These are phyloP conservation scores for Pterocarpus macrocarpus DNA, from an alignment of 306 rosid species.

Conservation along the genomic window DNA sequence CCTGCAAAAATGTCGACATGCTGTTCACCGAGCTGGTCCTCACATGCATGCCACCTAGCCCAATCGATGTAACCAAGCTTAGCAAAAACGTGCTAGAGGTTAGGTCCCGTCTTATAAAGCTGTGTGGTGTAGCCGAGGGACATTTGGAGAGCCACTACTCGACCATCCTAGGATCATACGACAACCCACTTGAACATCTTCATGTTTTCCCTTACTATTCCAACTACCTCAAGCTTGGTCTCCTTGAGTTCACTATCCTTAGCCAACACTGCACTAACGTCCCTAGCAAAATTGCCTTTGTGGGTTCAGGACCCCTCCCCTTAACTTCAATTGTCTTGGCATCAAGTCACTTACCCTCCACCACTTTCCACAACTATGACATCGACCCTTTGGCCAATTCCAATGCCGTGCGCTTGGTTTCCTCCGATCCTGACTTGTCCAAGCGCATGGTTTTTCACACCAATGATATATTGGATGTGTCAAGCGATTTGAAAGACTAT, in stretches of 20 bases:
- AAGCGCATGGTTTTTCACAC: conserved; percentile 76
- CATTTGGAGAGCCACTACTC: conserved; percentile 74
- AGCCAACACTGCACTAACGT: conserved; percentile 52
- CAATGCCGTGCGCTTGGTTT: conserved; percentile 61
- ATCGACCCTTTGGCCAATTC: conserved; percentile 75
- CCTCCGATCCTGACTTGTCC: conserved; percentile 68
- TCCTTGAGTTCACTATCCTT: conserved; percentile 76
- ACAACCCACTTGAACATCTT: conserved; percentile 66
- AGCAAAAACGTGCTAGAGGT: conserved; percentile 57
- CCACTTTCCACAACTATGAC: conserved; percentile 82
- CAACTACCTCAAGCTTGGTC: conserved; percentile 81
- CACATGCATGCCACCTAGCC: conserved; percentile 81
- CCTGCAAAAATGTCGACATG: conserved; percentile 83
- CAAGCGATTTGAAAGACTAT: conserved; percentile 54
- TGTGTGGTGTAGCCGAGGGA: conserved; percentile 80
- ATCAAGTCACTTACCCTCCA: conserved; percentile 63
- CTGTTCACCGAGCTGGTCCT: conserved; percentile 80
- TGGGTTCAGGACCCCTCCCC: conserved; percentile 96
- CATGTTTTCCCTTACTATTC: conserved; percentile 77
- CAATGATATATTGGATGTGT: conserved; percentile 67
- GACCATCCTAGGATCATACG: conserved; percentile 56
- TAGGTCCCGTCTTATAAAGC: conserved; percentile 69
- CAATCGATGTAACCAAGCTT: conserved; percentile 67
- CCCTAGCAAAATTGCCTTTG: conserved; percentile 67
- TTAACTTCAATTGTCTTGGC: conserved; percentile 87